Percentiles rank a stretch among this genome's conserved stretches.
Conservation (phyloP, 2,329 filamentous ascomycete genomes). For the Alternaria triticina region DNA sequence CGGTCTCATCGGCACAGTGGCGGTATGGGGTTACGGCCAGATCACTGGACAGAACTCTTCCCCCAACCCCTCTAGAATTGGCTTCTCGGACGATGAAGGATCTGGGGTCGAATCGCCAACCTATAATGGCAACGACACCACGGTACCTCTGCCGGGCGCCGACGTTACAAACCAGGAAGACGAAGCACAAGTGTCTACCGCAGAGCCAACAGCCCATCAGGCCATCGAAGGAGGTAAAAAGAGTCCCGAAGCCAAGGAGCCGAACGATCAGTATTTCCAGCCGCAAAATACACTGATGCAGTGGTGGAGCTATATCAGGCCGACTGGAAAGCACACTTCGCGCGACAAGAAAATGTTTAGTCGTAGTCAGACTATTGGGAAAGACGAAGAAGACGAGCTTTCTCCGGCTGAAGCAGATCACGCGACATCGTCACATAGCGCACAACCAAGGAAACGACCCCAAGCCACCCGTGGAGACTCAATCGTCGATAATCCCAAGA, state of each 20-base stretch:
- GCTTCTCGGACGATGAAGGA: constrained; percentile 37
- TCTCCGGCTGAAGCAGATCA: constrained; percentile 9
- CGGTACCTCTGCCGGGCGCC: constrained; percentile 74
- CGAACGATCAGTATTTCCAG: constrained; percentile 32
- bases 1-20: constrained; percentile 88
- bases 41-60: constrained; percentile 72
- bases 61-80: constrained; percentile 60
- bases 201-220: constrained; percentile 40
- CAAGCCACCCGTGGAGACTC: constrained; percentile 59
- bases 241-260: constrained; percentile 23
- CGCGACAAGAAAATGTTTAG: constrained; percentile 68
- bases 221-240: constrained; percentile 39
- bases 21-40: constrained; percentile 94
- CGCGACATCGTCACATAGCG: constrained; percentile 17
- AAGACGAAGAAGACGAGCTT: constrained; percentile 27
- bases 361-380: constrained; percentile 41
- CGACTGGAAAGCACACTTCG: constrained; percentile 66
- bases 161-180: constrained; percentile 74
- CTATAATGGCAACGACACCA: constrained; percentile 47
- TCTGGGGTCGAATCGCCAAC: constrained; percentile 38
- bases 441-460: constrained; percentile 47
- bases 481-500: constrained; percentile 53
- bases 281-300: constrained; percentile 54
- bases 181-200: constrained; percentile 49
- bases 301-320: constrained; percentile 78